These are phyloP conservation scores for Yamadazyma pseudoaaseri DNA, from an alignment of 1,139 yeast species.

Conservation along the genomic window DNA sequence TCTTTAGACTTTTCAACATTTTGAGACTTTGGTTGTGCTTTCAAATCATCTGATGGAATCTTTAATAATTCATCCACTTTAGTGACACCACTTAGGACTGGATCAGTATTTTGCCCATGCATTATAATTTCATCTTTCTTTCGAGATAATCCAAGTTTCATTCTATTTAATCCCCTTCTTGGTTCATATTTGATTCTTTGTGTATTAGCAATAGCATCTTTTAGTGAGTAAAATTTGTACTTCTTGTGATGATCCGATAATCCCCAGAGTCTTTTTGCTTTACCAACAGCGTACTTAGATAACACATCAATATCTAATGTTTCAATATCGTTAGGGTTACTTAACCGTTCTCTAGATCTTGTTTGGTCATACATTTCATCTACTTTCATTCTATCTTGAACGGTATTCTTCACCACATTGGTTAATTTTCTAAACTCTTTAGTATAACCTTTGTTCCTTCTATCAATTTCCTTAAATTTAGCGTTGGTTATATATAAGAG, in stretches of 20 bases:
- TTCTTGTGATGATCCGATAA: conserved; percentile 6
- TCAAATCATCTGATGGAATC: conserved; percentile 13
- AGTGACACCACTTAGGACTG: conserved; percentile 11
- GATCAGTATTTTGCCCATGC: conserved; percentile 8
- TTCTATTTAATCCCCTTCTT: conserved; percentile 33
- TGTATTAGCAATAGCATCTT: conserved; percentile 31
- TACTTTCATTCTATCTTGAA: conserved; percentile 56
- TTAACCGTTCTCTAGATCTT: conserved; percentile 34
- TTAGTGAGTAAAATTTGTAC: conserved; percentile 36
- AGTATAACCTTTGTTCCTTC: conserved; percentile 33
- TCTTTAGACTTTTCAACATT: conserved; percentile 4
- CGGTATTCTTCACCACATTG: conserved; percentile 69
- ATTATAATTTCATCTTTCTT: conserved; percentile 2
- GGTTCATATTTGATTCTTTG: conserved; percentile 24
- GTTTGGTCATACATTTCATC: conserved; percentile 21
- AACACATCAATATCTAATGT: conserved; percentile 40
- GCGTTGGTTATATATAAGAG: conserved; percentile 61
- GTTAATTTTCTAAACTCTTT: conserved; percentile 61
- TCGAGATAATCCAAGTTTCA: conserved; percentile 34
- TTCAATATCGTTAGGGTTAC: conserved; percentile 44
- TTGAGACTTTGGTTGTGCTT: background rate
- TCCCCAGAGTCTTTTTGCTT: conserved; percentile 32
- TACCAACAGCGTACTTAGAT: conserved; percentile 35
- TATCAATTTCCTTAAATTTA: conserved; percentile 20
- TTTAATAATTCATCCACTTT: conserved; percentile 23